A percentile compares a stretch with the other conserved stretches of the same genome.
phyloP scores from a whole-genome alignment of 2,329 filamentous ascomycete species.

The Aureobasidium sp. region DNA sequence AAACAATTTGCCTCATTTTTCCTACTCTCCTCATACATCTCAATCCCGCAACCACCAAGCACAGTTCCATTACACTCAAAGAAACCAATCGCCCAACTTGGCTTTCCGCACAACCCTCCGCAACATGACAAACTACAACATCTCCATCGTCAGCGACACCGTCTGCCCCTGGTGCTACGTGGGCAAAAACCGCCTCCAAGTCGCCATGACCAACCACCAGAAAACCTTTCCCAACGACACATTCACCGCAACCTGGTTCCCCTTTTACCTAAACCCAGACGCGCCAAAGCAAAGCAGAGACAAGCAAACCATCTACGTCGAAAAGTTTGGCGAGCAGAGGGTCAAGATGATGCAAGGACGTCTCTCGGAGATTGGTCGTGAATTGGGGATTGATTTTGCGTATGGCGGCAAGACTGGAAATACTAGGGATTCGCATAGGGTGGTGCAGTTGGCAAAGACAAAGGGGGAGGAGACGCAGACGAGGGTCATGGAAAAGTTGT shows the following conservation, averaged over 20 bases:
- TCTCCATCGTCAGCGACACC: constrained; percentile 72
- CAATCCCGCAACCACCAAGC: background rate
- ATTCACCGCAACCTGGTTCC: constrained; percentile 66
- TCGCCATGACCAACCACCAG: constrained; percentile 57
- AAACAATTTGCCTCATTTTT: background rate
- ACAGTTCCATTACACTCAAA: background rate
- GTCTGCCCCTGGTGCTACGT: constrained; percentile 74
- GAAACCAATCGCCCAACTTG: constrained; percentile 17
- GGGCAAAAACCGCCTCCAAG: constrained; percentile 65
- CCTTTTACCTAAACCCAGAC: constrained; percentile 71
- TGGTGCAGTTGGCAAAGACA: constrained; percentile 60
- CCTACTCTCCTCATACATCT: background rate
- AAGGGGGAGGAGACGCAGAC: constrained; percentile 50
- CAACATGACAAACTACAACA: constrained; percentile 65
- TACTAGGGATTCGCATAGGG: constrained; percentile 69
- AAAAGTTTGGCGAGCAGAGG: constrained; percentile 58
- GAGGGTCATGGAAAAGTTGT: constrained; percentile 53
- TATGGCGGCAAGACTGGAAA: constrained; percentile 65
- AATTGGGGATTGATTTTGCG: constrained; percentile 65
- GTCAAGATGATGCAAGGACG: constrained; percentile 49
- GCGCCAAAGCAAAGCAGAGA: constrained; percentile 46
- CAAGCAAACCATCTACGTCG: constrained; percentile 50
- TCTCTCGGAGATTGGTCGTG: constrained; percentile 49
- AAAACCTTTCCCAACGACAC: constrained; percentile 53
- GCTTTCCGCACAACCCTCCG: constrained; percentile 18